Base-by-base conservation (phyloP, 2,329 filamentous ascomycete genomes). In the Fusarium newnesense region DNA sequence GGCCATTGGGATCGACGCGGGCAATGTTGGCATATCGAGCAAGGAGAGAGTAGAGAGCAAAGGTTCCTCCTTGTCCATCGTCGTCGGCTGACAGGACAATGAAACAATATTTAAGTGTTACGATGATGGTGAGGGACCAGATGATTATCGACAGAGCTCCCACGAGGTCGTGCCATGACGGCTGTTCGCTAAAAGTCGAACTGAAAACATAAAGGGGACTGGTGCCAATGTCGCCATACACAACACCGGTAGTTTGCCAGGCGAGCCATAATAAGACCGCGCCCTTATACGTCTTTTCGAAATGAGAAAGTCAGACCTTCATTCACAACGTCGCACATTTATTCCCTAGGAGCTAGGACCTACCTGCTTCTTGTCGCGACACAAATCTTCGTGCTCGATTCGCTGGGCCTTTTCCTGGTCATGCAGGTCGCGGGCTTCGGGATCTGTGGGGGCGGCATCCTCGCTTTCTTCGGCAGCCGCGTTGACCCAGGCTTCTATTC, bases 191-290 rank as follows among this genome's bases (percentile, higher is more conserved):
- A 76, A 93, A 93, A 2, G 90, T 92, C n/a, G 89, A 91, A 24
- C 90, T 92, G 79, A 84, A 93, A 24, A 93, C 91, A 75, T 93
- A 93, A 24, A 93, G 87, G n/a, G 90, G 91, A 67, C 87, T 89
- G 26, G 85, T 87, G 64, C 90, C 91, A 76, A 93, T 92, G 73
- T 93, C 91, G 30, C 91, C 91, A 69, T 93, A 93, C 57, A 93
- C 92, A 44, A 91, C 89, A 57, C 91, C 91, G 36, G 87, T 88
- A 6, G 87, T 89, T 80, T 92, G 90, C 77, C 91, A 92, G 30
- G 90, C 87, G 47, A 91, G 84, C 86, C 88, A 79, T 28, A 79
- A 39, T 46, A 79, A 65, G 19, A 79, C 42, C 40, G 75, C 42
- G 32, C 78, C 77, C 40, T 70, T 78, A 61, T 79, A 77, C 32